These are phyloP conservation scores for Calonectria montana DNA, from an alignment of 2,329 filamentous ascomycete genomes.

Conservation along the genomic window DNA sequence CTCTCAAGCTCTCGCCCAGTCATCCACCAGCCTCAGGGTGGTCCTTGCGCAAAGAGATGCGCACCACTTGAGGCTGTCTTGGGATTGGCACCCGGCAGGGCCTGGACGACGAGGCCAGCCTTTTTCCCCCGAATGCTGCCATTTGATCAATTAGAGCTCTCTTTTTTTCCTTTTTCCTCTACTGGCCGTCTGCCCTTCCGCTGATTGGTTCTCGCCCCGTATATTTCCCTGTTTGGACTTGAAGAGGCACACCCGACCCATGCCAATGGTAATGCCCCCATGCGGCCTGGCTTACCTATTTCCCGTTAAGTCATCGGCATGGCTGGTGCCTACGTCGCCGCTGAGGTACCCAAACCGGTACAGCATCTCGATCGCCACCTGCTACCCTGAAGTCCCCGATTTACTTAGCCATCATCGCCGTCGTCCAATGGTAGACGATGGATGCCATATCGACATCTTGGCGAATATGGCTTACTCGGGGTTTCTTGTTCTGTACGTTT, in stretches of 20 bases:
- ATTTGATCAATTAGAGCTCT: slow-evolving; percentile 9
- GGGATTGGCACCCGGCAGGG: slow-evolving; percentile 9
- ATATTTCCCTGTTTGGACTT: slow-evolving; percentile 1
- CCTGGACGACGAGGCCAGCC: slow-evolving; percentile 18
- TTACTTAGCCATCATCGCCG: neutral
- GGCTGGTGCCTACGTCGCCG: neutral
- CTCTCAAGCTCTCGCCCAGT: slow-evolving; percentile 13
- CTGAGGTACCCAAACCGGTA: neutral
- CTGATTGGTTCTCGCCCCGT: slow-evolving; percentile 6
- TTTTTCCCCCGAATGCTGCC: slow-evolving; percentile 4
- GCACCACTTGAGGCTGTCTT: slow-evolving; percentile 12
- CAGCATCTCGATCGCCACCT: neutral
- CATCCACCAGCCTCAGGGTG: slow-evolving; percentile 36
- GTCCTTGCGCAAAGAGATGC: slow-evolving; percentile 28
- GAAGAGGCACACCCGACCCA: neutral
- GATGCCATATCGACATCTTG: neutral
- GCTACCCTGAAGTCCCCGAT: slow-evolving; percentile 18
- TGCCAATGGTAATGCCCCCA: slow-evolving; percentile 2
- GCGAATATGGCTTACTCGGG: neutral
- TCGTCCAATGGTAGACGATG: neutral
- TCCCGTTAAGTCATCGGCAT: slow-evolving; percentile 3
- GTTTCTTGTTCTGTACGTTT: too few relatives aligned
- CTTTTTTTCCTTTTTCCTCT: slow-evolving; percentile 5
- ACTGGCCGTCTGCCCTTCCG: neutral
- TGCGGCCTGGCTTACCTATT: slow-evolving; percentile 1